Percentiles rank a stretch among this genome's conserved stretches.
These are phyloP conservation scores for Magnolia officinalis DNA, from an alignment of 164 flowering plant genomes.

Conservation along the genomic window DNA sequence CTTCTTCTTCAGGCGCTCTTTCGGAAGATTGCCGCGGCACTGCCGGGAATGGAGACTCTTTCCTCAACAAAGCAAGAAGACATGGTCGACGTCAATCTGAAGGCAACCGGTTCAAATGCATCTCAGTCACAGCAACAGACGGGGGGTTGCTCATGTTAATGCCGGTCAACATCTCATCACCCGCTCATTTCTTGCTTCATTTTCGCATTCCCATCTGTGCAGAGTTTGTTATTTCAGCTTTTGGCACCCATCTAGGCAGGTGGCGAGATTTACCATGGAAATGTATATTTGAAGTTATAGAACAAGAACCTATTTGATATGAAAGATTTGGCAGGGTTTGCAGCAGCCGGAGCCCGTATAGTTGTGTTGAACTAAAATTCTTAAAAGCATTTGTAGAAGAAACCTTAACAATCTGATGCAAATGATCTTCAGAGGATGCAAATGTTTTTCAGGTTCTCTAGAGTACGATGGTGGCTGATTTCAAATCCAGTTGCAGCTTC, in stretches of 20 bases:
- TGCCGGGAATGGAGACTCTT: conserved; percentile 81
- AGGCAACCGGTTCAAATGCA: conserved; percentile 40
- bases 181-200: neutral
- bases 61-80: conserved; percentile 78
- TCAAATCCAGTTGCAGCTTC: neutral
- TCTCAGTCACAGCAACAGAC: conserved; percentile 59
- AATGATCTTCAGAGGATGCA: neutral
- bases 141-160: conserved; percentile 71
- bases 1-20: conserved; percentile 60
- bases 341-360: neutral
- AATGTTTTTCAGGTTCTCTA: neutral
- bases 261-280: neutral
- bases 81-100: conserved; percentile 81
- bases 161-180: neutral
- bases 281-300: neutral
- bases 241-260: neutral
- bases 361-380: neutral
- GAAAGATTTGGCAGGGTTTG: neutral
- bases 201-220: neutral
- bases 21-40: conserved; percentile 81
- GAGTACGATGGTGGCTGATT: neutral
- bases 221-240: neutral
- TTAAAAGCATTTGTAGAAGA: neutral
- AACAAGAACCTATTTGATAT: neutral
- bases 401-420: neutral